Evolutionary conservation across 2,329 filamentous ascomycete species (phyloP), one percentile per base, ranked within the genome.

Genomic region (Aureobasidium sp.): DNA sequence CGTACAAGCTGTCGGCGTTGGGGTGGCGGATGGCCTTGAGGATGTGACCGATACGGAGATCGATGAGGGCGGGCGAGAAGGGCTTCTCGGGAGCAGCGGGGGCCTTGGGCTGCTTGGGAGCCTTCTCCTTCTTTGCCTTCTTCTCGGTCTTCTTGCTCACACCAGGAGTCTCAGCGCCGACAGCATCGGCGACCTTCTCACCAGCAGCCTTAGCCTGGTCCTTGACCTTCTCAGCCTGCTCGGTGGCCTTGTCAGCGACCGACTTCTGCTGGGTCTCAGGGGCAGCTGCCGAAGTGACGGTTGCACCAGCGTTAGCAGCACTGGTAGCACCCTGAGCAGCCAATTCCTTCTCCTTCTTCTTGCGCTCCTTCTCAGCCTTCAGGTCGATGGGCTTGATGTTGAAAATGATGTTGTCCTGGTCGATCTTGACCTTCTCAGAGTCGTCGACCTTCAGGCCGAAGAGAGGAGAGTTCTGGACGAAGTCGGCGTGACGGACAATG

Each of bases 21-120:
- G 94, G 94, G 80, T 99, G 94, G 75, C 91, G 89, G 77, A 94
- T 84, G 57, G 92, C 92, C 78, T 97, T 96, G 71, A 99, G 86
- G 69, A 99, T 97, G 80, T 97, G 94, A 64, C 94, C 94, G 64
- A 99, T 93, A 66, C 94, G 88, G 57, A 99, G 87, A 74, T 99
- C 94, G 73, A 99, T 97, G 64, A 96, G 84, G 63, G 83, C 81
- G 3, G 94, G 94, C 1, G 90, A 90, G 5, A 91, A 85, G 1
- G 90, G 88, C 13, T 91, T 88, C 55, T 91, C 83, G 54, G 84
- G 82, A 6, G 90, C 77, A 15, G 73, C 62, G 3, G 85, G 79
- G 15, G 87, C 73, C 69, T 81, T 81, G 63, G 76, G 86, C 66
- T 83, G 85, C 79, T 93, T 94, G 60, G 89, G 87, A 49, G 86